These are phyloP conservation scores for Pleurotus sapidus DNA, from an alignment of 768 basidiomycete species.

Conservation along the genomic window DNA sequence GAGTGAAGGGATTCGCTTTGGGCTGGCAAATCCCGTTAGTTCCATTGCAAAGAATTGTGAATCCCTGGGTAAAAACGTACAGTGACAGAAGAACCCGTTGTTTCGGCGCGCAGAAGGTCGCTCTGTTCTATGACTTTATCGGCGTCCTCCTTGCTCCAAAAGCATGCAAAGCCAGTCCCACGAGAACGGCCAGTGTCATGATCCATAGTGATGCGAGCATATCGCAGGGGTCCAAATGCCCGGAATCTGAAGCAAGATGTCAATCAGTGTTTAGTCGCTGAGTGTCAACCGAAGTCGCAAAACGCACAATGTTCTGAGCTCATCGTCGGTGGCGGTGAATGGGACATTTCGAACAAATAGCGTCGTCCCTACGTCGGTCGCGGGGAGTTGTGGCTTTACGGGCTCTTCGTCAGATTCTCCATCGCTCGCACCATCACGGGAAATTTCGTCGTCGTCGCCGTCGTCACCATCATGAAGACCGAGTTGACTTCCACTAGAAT, in stretches of 20 bases:
- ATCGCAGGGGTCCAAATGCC: slow-evolving; percentile 87
- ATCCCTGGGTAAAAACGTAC: slow-evolving; percentile 18
- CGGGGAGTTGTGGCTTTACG: slow-evolving; percentile 68
- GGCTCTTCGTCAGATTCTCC: slow-evolving; percentile 39
- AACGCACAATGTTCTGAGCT: slow-evolving; percentile 77
- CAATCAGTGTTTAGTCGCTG: slow-evolving; percentile 3
- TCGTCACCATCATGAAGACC: slow-evolving; percentile 45
- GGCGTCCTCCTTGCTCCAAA: slow-evolving; percentile 92
- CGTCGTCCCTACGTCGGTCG: slow-evolving; percentile 86
- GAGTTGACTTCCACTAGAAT: slow-evolving; percentile 35
- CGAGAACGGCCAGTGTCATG: slow-evolving; percentile 79
- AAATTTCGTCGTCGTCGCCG: slow-evolving; percentile 35
- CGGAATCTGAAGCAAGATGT: slow-evolving; percentile 62
- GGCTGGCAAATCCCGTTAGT: slow-evolving; percentile 27
- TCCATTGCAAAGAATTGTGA: neutral
- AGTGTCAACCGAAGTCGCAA: neutral
- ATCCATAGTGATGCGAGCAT: slow-evolving; percentile 90
- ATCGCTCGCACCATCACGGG: slow-evolving; percentile 29
- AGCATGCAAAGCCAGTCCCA: slow-evolving; percentile 96
- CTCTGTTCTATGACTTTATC: slow-evolving; percentile 83
- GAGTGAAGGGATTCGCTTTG: slow-evolving; percentile 81
- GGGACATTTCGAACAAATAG: slow-evolving; percentile 94
- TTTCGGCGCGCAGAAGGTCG: slow-evolving; percentile 65
- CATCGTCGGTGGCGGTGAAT: slow-evolving; percentile 91
- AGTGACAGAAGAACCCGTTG: slow-evolving; percentile 38